Evolutionary conservation across 352 stramenopile species (phyloP), one percentile per base, ranked within the genome.

Genomic region (Pythium utonaiense): DNA sequence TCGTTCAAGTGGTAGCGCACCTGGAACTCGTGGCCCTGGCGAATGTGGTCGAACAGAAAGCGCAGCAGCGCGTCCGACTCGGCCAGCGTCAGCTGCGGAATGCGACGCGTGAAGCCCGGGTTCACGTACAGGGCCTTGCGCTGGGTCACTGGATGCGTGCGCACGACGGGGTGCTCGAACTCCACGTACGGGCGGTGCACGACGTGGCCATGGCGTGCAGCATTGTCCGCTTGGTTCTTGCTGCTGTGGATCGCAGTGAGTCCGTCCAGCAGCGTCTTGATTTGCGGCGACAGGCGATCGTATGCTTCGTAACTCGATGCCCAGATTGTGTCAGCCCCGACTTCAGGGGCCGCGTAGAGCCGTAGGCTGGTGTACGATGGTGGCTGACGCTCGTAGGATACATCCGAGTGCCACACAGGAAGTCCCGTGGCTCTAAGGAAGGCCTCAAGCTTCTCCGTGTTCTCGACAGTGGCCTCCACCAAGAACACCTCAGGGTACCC

Each of bases 211-310:
- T 53, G 49, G 3, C 17, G 40, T 0, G 64, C 60, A 19, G 72
- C 69, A 10, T 48, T 49, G n/a, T 74, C 57, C 1, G 69, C 72
- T 66, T 80, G 72, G 14, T 57, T 59, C 52, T 75, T 75, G 64
- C 69, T 73, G 58, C 69, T 80, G 61, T 82, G 74, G 41, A 80
- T 72, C 16, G 74, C 74, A 3, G 66, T 77, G 16, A 82, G 53
- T 0, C 66, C 61, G 19, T 79, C 69, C 3, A 82, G 50, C 34
- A 79, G 70, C 41, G 66, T 69, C 52, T 78, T 61, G 33, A 82
- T 71, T 21, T 55, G 53, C 13, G 69, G 65, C 17, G 71, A 73
- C 4, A 82, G 57, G 31, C 67, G 71, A 9, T 82, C 69, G 61
- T 80, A 82, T 3, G 74, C 74, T 25, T 82, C 72, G 62, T 77